Conservation (phyloP, 768 basidiomycete species). For the Nevesoporus exiguus region DNA sequence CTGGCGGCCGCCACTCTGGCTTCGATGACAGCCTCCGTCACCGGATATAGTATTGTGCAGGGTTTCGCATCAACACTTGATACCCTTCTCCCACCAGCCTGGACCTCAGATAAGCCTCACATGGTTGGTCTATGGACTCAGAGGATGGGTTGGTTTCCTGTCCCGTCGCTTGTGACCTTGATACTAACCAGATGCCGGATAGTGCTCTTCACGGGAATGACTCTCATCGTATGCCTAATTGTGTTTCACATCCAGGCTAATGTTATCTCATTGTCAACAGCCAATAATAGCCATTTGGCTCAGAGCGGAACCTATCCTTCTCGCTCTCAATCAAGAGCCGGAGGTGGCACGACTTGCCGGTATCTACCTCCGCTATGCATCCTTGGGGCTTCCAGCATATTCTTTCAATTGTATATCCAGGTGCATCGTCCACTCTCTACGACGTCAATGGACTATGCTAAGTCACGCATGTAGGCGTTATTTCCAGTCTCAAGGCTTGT, state of each 20-base stretch:
- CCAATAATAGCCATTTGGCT: constrained; percentile 73
- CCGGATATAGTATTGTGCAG: constrained; percentile 62
- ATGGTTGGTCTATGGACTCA: constrained; percentile 90
- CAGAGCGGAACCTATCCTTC: constrained; percentile 74
- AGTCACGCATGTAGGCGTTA: constrained; percentile 35
- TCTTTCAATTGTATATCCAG: constrained; percentile 55
- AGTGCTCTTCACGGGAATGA: constrained; percentile 61
- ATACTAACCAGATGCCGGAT: constrained; percentile 5
- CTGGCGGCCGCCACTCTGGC: constrained; percentile 80
- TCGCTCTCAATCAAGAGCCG: constrained; percentile 74
- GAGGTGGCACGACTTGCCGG: constrained; percentile 78
- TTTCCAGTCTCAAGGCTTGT: constrained; percentile 83
- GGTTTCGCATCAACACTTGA: constrained; percentile 88
- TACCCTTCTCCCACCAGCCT: constrained; percentile 90
- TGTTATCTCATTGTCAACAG: constrained; percentile 16
- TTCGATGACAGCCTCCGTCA: constrained; percentile 68
- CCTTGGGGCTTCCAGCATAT: constrained; percentile 78
- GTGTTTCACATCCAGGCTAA: neutral
- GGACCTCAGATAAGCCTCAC: constrained; percentile 83
- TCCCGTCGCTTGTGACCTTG: neutral
- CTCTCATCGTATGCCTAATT: constrained; percentile 52
- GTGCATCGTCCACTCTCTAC: constrained; percentile 23
- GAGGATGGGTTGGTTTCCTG: constrained; percentile 62
- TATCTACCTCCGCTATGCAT: constrained; percentile 72
- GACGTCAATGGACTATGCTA: neutral